These are phyloP conservation scores for Diphasiastrum complanatum DNA, from an alignment of 83 land plant species.

Conservation along the genomic window DNA sequence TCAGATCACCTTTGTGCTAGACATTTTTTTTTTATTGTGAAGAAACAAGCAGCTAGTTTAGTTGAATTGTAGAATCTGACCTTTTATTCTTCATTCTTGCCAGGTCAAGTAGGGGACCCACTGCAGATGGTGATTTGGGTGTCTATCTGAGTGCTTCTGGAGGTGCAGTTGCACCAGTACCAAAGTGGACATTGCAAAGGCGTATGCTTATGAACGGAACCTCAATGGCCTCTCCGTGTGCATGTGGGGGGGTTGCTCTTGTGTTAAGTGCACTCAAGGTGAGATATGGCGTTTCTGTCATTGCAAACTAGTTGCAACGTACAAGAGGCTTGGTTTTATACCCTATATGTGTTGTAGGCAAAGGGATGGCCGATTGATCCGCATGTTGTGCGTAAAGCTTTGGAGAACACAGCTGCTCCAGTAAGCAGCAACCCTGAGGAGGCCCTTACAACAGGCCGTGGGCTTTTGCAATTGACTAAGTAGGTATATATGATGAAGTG, in stretches of 20 bases:
- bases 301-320: too few species aligned
- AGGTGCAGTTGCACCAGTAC: slow-evolving; percentile 97
- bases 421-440: slow-evolving; percentile 63
- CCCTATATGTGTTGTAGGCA: slow-evolving; percentile 46
- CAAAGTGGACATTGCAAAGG: slow-evolving; percentile 92
- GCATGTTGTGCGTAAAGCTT: slow-evolving; percentile 66
- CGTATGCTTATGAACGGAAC: slow-evolving; percentile 99
- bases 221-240: slow-evolving; percentile 99
- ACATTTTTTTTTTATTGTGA: too few species aligned
- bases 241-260: slow-evolving; percentile 97
- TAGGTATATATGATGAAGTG: slow-evolving; percentile 23
- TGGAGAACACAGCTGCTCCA: slow-evolving; percentile 72
- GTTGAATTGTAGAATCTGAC: neutral
- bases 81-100: neutral
- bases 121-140: slow-evolving; percentile 92
- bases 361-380: slow-evolving; percentile 79
- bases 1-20: too few species aligned
- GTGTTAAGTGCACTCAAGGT: slow-evolving; percentile 93
- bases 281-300: slow-evolving; percentile 5
- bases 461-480: slow-evolving; percentile 96
- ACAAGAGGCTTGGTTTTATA: too few species aligned
- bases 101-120: slow-evolving; percentile 99
- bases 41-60: too few species aligned
- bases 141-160: slow-evolving; percentile 97
- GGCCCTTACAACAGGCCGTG: slow-evolving; percentile 73